Evolutionary conservation across 2,329 filamentous ascomycete species (phyloP), one percentile per base, ranked within the genome.

Genomic region (Ampelomyces quisqualis): DNA sequence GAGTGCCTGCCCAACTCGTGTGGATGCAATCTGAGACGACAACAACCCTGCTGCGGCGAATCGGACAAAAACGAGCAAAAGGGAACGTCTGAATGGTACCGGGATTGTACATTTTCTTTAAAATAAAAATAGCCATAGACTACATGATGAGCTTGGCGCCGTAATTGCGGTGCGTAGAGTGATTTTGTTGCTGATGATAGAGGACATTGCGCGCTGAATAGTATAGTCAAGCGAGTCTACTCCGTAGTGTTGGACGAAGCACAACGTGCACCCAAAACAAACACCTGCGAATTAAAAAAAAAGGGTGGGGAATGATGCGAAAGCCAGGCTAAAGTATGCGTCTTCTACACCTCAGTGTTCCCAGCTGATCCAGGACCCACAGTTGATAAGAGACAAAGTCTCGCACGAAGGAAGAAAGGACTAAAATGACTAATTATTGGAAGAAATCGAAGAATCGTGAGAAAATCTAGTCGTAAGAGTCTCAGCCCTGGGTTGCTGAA

Each of bases 181-280:
- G n/a, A 37, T 38, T 43, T n/a, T 58, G 55, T 20, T 53, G 55
- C 34, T 58, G 55, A 31, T 58, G 55, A 29, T 43, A 57, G 2
- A 55, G 38, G 18, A 53, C 55, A 40, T 57, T 46, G 23, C 39
- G 40, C 13, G 53, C n/a, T n/a, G 17, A 8, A 7, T 11, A 10
- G 49, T 47, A 17, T 23, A 10, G 6, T 6, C 6, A 23, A 23
- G 21, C 10, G 10, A 23, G 21, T 23, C 10, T 6, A 6, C 10
- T 23, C 10, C 6, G 21, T 23, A 23, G 10, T 23, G 21, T 23
- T 6, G 21, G 8, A 52, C 36, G 31, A 57, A 58, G 41, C 55
- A 58, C 5, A 57, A 26, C 3, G 55, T 40, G 26, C 49, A 43
- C 49, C 51, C 57, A 14, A 58, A 51, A 34, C 51, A 51, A 5